A percentile compares a stretch with the other conserved stretches of the same genome.
phyloP scores from a whole-genome alignment of 148 eudicot genomes.

The Beta vulgaris region DNA sequence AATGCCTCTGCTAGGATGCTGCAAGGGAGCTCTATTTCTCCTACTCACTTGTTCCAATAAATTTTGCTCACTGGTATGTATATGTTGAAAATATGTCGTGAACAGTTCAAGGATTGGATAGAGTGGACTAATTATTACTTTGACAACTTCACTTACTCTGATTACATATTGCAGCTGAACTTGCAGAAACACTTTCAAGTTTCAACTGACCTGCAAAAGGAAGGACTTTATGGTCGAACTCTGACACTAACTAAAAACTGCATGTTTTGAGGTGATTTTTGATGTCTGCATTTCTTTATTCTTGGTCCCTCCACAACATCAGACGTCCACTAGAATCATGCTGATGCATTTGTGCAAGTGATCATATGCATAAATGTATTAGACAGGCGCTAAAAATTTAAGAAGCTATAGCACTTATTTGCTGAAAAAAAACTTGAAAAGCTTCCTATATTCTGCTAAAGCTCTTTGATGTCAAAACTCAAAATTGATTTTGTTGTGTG shows the following conservation, averaged over 20 bases:
- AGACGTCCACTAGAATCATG: neutral
- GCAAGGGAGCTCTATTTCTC: neutral
- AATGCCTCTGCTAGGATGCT: neutral
- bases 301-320: neutral
- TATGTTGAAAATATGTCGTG: no score
- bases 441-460: neutral
- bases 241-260: constrained; percentile 89
- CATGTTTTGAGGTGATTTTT: constrained; percentile 74
- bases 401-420: neutral
- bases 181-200: constrained; percentile 82
- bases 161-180: constrained; percentile 63
- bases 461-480: neutral
- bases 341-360: constrained; percentile 3
- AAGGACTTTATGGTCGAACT: constrained; percentile 73
- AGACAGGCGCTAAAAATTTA: neutral
- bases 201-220: constrained; percentile 79
- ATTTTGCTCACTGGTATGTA: no score
- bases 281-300: constrained; percentile 16
- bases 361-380: neutral
- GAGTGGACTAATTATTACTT: neutral
- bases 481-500: neutral
- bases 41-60: no score
- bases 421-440: neutral
- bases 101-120: neutral
- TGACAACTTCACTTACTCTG: constrained; percentile 13